phyloP scores from a whole-genome alignment of 768 basidiomycete genomes.

The Lentinula edodes region DNA sequence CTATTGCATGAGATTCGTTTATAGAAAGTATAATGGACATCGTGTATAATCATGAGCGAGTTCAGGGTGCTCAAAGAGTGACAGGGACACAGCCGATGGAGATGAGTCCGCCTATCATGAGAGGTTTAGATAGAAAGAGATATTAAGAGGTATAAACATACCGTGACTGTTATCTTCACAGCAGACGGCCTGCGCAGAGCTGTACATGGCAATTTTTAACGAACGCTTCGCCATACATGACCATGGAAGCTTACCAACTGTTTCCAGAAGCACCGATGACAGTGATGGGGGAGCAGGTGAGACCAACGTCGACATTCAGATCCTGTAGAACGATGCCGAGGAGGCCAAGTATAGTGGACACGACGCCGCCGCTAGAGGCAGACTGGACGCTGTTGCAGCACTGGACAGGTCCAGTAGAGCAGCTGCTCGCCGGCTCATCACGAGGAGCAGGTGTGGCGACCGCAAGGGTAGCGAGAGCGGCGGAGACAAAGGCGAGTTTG shows the following conservation, averaged over 20 bases:
- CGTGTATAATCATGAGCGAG: too few relatives aligned
- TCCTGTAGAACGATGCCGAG: conserved; percentile 1
- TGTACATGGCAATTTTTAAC: neutral
- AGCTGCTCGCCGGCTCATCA: neutral
- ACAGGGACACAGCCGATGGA: too few relatives aligned
- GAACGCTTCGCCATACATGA: neutral
- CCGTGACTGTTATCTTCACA: conserved; percentile 1
- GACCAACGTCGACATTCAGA: neutral
- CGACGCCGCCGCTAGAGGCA: neutral
- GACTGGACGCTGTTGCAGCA: neutral
- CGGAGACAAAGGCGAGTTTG: conserved; percentile 5
- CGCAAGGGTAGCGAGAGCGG: conserved; percentile 1
- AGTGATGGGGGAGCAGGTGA: neutral
- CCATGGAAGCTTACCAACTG: neutral
- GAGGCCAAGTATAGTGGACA: neutral
- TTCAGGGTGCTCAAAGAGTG: too few relatives aligned
- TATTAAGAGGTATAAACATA: neutral
- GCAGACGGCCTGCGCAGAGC: conserved; percentile 2
- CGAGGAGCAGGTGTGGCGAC: conserved; percentile 3
- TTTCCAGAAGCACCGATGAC: neutral
- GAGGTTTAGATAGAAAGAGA: too few relatives aligned
- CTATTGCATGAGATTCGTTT: too few relatives aligned
- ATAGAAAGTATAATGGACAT: too few relatives aligned
- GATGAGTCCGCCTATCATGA: too few relatives aligned
- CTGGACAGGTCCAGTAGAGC: conserved; percentile 3